Base-by-base conservation (phyloP, 495 filamentous ascomycete genomes). In the Penicillium macrosclerotiorum region DNA sequence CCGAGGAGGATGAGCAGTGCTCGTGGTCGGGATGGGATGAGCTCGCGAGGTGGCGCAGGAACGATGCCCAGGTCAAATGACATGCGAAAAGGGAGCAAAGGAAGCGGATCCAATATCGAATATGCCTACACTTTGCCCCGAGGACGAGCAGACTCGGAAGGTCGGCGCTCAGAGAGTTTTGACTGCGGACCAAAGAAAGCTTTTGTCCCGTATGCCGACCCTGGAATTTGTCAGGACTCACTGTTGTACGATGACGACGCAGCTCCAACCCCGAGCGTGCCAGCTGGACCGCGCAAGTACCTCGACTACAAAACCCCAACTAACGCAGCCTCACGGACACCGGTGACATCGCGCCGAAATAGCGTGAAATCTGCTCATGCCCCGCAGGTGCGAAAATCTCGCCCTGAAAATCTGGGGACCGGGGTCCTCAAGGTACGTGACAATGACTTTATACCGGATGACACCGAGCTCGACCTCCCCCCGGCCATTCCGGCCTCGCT, bases 261-360 rank as follows among this genome's bases (percentile, higher is more conserved):
- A 45, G 93, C 93, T 22, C 92, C 91, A 9, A 90, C 85, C 16
- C 93, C 93, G 17, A 93, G 83, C 30, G 71, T 98, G 37, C 90
- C 90, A 14, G 85, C 74, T 32, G 92, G 91, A 9, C 90, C 91
- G 39, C 78, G 88, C 18, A 69, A 69, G 39, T 42, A 57, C 16
- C 50, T 27, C 7, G 70, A 71, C 22, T 67, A 55, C 69, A 70
- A 35, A 63, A 69, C 39, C 49, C 68, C 51, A 54, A 75, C 46
- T 63, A 69, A 51, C 44, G 75, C 77, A 43, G 65, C 74, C 16
- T 68, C 75, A 16, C 65, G 68, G 19, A 68, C 66, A 12, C 69
- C 66, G 11, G 54, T 60, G 23, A 64, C 65, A 38, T 75, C 72
- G 13, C 62, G 83, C 7, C 82, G 78, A 44, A 83, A 79, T 46